These are phyloP conservation scores for Penicillium sp. DNA, from an alignment of 2,329 filamentous ascomycete genomes.

Conservation along the genomic window DNA sequence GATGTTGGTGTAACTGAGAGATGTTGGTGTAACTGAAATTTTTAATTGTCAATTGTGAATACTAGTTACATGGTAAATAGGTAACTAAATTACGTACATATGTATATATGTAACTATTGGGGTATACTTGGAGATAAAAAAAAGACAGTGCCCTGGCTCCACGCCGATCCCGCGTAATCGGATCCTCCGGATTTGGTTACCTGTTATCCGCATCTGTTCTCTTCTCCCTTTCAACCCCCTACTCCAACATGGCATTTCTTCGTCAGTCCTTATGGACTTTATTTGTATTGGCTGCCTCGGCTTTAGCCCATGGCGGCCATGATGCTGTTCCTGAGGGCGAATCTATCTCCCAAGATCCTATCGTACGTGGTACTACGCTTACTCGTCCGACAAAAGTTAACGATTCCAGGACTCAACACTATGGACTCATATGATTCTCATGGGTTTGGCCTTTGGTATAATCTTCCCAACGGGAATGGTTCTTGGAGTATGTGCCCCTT, in stretches of 20 bases:
- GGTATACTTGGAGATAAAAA: neutral
- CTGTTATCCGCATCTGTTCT: slow-evolving; percentile 11
- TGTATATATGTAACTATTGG: neutral
- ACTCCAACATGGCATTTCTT: slow-evolving; percentile 13
- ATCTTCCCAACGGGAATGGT: slow-evolving; percentile 96
- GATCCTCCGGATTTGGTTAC: slow-evolving; percentile 22
- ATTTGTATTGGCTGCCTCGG: slow-evolving; percentile 29
- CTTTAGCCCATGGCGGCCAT: slow-evolving; percentile 54
- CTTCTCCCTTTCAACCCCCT: slow-evolving; percentile 7
- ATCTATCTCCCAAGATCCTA: slow-evolving; percentile 67
- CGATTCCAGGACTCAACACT: slow-evolving; percentile 66
- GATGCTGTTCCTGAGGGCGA: slow-evolving; percentile 65
- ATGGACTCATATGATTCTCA: slow-evolving; percentile 91
- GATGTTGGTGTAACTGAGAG: neutral
- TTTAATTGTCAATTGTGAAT: no score
- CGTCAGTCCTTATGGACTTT: slow-evolving; percentile 23
- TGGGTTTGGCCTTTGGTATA: slow-evolving; percentile 83
- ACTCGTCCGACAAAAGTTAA: neutral
- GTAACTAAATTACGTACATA: no score
- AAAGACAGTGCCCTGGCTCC: neutral
- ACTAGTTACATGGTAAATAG: neutral
- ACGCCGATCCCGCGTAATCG: slow-evolving; percentile 14
- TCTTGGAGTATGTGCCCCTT: slow-evolving; percentile 64
- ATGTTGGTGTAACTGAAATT: neutral
- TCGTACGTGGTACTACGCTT: slow-evolving; percentile 54